A percentile compares a stretch with the other conserved stretches of the same genome.
Conservation (phyloP, 495 filamentous ascomycete species). For the Durotheca rogersii region DNA sequence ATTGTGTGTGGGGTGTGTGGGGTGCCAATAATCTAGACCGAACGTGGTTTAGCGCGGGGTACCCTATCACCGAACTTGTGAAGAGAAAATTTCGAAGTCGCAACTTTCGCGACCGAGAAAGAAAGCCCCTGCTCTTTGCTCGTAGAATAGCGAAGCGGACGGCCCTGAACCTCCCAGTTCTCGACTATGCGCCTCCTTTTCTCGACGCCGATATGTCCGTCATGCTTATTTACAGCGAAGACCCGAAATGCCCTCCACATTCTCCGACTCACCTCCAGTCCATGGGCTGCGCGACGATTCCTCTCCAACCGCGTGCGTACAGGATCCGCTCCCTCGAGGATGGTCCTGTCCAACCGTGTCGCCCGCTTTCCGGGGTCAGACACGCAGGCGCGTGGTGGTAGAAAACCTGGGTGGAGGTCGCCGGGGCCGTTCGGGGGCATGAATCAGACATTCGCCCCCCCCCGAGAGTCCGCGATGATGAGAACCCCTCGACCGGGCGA, state of each 20-base stretch:
- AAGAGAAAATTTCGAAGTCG: too few relatives aligned
- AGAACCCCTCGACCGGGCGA: slow-evolving; percentile 33
- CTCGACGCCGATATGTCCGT: slow-evolving; percentile 34
- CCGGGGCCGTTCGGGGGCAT: slow-evolving; percentile 72
- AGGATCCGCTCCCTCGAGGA: slow-evolving; percentile 63
- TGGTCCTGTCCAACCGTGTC: slow-evolving; percentile 77
- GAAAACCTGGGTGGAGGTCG: slow-evolving; percentile 39
- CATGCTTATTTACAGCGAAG: slow-evolving; percentile 27
- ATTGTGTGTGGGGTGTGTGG: too few relatives aligned
- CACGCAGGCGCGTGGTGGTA: slow-evolving; percentile 37
- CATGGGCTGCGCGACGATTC: slow-evolving; percentile 41
- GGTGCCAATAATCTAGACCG: too few relatives aligned
- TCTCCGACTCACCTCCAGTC: slow-evolving; percentile 15
- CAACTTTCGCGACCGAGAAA: too few relatives aligned
- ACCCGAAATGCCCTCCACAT: slow-evolving; percentile 2
- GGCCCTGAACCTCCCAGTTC: too few relatives aligned
- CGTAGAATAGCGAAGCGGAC: too few relatives aligned
- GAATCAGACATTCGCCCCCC: slow-evolving; percentile 66
- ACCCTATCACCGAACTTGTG: too few relatives aligned
- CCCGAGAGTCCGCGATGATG: slow-evolving; percentile 37
- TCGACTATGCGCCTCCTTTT: slow-evolving; percentile 20
- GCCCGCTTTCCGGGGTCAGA: slow-evolving; percentile 49
- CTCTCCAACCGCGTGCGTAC: slow-evolving; percentile 36
- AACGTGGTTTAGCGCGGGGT: too few relatives aligned
- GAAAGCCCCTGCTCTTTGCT: too few relatives aligned